Percentiles rank a stretch among this genome's conserved stretches.
Conservation (phyloP, 176 grass and related monocot species). For the Lolium rigidum region DNA sequence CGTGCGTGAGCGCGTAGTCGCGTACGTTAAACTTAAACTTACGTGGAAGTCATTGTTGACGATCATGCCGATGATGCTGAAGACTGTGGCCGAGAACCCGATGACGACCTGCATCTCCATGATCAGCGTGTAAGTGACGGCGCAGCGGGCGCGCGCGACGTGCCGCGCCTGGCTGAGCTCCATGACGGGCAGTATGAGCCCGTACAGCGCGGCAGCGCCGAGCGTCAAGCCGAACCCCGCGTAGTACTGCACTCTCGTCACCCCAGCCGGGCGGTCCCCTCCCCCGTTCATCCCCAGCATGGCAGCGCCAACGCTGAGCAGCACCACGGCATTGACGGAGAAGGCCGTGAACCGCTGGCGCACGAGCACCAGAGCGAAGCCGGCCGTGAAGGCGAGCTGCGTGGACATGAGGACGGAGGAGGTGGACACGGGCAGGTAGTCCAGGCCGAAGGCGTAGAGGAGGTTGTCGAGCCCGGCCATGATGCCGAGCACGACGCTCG, state of each 20-base stretch:
- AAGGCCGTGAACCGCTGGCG: constrained; percentile 68
- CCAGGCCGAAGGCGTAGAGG: constrained; percentile 70
- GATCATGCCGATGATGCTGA: no score
- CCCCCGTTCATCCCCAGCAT: constrained; percentile 66
- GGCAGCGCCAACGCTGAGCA: constrained; percentile 66
- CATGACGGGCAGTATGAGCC: no score
- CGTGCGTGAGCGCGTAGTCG: no score
- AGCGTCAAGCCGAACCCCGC: no score
- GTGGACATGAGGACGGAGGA: constrained; percentile 79
- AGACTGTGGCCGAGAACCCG: no score
- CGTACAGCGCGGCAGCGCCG: no score
- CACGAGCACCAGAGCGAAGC: constrained; percentile 75
- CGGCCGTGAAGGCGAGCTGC: constrained; percentile 83
- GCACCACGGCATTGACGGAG: constrained; percentile 77
- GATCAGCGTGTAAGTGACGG: no score
- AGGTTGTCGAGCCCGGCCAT: constrained; percentile 68
- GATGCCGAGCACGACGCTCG: constrained; percentile 54
- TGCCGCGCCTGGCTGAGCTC: no score
- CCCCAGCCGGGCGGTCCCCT: constrained; percentile 59
- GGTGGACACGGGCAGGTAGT: constrained; percentile 82
- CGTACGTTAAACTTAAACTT: neutral
- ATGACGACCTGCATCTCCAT: no score
- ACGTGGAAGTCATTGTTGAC: neutral
- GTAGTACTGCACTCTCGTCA: constrained; percentile 21
- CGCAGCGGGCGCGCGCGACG: no score